Percentiles rank a stretch among this genome's conserved stretches.
Evolutionary conservation across 768 basidiomycete genomes (phyloP).

Genomic region (Xerocomus potaroensis): DNA sequence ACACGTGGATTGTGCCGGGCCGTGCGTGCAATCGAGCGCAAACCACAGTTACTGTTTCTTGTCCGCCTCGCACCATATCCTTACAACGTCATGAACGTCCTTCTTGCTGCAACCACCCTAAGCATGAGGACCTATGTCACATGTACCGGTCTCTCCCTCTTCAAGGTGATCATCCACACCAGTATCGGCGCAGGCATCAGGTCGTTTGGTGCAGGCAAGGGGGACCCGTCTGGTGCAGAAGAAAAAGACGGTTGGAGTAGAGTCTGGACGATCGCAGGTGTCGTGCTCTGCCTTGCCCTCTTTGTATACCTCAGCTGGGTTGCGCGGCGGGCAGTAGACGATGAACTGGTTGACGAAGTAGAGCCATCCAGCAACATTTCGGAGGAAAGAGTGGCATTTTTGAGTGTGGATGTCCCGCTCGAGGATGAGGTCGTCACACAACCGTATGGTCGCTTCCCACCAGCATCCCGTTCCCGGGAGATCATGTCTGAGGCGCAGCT

Average conservation of each 20-base stretch:
- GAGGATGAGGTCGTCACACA: conserved; percentile 22
- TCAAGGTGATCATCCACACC: conserved; percentile 91
- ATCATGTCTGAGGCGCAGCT: conserved; percentile 50
- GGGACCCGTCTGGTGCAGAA: conserved; percentile 38
- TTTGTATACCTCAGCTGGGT: conserved; percentile 78
- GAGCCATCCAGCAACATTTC: conserved; percentile 26
- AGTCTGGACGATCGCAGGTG: conserved; percentile 65
- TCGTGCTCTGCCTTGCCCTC: conserved; percentile 67
- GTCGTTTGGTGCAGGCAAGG: conserved; percentile 58
- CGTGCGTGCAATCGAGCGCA: conserved; percentile 82
- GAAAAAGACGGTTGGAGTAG: conserved; percentile 43
- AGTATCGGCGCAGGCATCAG: conserved; percentile 81
- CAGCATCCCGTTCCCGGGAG: conserved; percentile 18
- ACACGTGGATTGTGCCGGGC: conserved; percentile 73
- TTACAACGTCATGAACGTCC: conserved; percentile 93
- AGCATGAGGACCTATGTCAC: conserved; percentile 72
- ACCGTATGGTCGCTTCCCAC: conserved; percentile 16
- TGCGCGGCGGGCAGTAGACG: conserved; percentile 65
- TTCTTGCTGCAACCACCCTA: conserved; percentile 81
- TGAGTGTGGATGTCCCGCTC: conserved; percentile 30
- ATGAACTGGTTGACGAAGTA: conserved; percentile 45
- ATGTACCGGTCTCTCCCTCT: conserved; percentile 77
- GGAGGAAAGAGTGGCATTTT: conserved; percentile 55
- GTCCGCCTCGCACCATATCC: conserved; percentile 91
- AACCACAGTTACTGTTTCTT: conserved; percentile 83